Base-by-base conservation (phyloP, 331 rosid species). In the Rosa hybrid region DNA sequence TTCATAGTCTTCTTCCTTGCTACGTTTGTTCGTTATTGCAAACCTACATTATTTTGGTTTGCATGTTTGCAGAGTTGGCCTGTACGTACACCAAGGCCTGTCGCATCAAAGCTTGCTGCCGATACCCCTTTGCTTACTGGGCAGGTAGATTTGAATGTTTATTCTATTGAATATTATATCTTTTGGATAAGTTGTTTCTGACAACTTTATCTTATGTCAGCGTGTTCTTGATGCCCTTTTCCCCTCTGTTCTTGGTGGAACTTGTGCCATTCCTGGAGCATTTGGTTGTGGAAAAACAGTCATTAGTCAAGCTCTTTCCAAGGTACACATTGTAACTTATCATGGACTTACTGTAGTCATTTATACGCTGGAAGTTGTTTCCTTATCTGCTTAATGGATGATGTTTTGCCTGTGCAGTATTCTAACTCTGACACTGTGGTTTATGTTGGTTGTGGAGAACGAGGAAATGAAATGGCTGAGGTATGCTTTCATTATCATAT, bases 401-500 rank as follows among this genome's bases (percentile, higher is more conserved):
- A 57, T 82, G 69, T 59, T 75, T 76, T 45, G 7, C 49, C 38
- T 74, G 16, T 77, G 83, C 97, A 96, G 99, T 96, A 96, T 85
- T 96, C 98, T 67, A 96, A 96, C 82, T 96, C 98, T 41, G 99
- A 96, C 75, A 34, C 99, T 4, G 99, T 95, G 63, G 91, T 96
- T 54, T 93, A 96, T 45, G 99, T 96, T 84, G 99, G 99, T 81
- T 96, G 98, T 81, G 99, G 98, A 74, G 99, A 96, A 81, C 92
- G 99, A 70, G 99, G 99, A 87, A 96, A 96, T 86, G 99, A 96
- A 88, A 96, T 93, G 99, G 99, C 98, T 34, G 99, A 96, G 88
- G 97, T 88, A 75, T 78, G 84, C 54, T 81, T 42, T 51, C 54
- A 39, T 27, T 70, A 44, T 13, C 53, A 50, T 44, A 54, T 74